A percentile compares a stretch with the other conserved stretches of the same genome.
phyloP scores from a whole-genome alignment of 2,329 filamentous ascomycete genomes.

The Botrytis medusae region DNA sequence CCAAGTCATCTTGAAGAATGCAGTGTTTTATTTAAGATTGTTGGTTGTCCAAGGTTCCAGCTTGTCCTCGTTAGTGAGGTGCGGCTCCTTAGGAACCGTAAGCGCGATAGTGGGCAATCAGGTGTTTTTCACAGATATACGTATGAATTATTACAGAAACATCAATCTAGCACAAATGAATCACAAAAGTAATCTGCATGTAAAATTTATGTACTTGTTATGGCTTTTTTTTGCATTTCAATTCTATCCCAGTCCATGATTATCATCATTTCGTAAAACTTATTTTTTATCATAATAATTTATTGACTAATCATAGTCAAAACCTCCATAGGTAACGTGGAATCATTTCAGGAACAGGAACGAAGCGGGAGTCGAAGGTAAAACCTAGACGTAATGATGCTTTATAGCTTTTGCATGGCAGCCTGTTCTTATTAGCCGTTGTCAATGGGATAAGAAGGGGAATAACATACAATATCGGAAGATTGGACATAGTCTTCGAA shows the following conservation, averaged over 20 bases:
- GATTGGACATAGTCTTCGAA: slow-evolving; percentile 97
- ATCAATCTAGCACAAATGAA: slow-evolving; percentile 4
- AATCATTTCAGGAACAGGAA: slow-evolving; percentile 33
- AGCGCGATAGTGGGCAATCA: slow-evolving; percentile 19
- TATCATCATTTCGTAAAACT: slow-evolving; percentile 34
- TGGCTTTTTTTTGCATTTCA: slow-evolving; percentile 32
- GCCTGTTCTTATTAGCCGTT: slow-evolving; percentile 42
- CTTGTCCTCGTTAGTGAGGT: slow-evolving; percentile 17
- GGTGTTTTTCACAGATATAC: background rate
- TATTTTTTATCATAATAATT: slow-evolving; percentile 21
- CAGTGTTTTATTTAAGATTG: background rate
- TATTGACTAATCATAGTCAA: slow-evolving; percentile 22
- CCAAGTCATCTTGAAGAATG: slow-evolving; percentile 60
- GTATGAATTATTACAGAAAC: background rate
- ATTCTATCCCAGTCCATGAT: slow-evolving; percentile 36
- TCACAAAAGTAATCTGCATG: background rate
- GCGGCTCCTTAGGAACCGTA: slow-evolving; percentile 18
- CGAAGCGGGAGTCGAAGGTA: slow-evolving; percentile 22
- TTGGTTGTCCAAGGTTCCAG: slow-evolving; percentile 8
- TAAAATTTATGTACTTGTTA: slow-evolving; percentile 21
- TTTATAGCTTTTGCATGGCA: slow-evolving; percentile 92
- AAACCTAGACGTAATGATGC: slow-evolving; percentile 30
- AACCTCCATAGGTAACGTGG: slow-evolving; percentile 32
- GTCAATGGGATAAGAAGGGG: background rate
- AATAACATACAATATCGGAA: slow-evolving; percentile 67